phyloP scores from a whole-genome alignment of 1,139 yeast species.

The Lodderomyces pseudojiufengensis region DNA sequence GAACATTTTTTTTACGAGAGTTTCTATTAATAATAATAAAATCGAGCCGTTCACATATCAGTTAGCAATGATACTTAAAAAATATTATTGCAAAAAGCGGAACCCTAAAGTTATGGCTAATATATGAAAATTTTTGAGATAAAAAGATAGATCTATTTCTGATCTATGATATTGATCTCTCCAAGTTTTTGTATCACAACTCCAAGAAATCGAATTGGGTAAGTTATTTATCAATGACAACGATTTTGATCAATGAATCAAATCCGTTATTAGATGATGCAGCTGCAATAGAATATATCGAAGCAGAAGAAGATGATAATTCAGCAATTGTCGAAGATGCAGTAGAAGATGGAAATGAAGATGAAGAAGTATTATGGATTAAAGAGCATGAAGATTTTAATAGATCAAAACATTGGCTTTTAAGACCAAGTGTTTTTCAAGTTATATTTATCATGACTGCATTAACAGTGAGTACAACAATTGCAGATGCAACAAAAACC shows the following conservation, averaged over 20 bases:
- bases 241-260: not conserved
- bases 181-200: too few relatives aligned
- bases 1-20: too few relatives aligned
- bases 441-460: constrained; percentile 25
- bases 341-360: constrained; percentile 18
- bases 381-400: constrained; percentile 32
- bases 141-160: too few relatives aligned
- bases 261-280: not conserved
- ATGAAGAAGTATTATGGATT: constrained; percentile 36
- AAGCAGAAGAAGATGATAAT: not conserved
- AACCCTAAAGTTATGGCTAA: too few relatives aligned
- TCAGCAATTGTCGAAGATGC: constrained; percentile 13
- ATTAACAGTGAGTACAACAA: constrained; percentile 22
- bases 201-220: too few relatives aligned
- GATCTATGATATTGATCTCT: too few relatives aligned
- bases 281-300: not conserved
- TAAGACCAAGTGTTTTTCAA: constrained; percentile 32
- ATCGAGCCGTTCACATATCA: too few relatives aligned
- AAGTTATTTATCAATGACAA: not conserved
- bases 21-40: too few relatives aligned
- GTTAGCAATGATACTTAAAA: too few relatives aligned
- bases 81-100: too few relatives aligned
- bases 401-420: constrained; percentile 31
- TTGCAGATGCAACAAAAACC: constrained; percentile 29
- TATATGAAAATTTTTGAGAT: too few relatives aligned